Conservation (phyloP, 257 asterid species). For the Eucommia ulmoides region DNA sequence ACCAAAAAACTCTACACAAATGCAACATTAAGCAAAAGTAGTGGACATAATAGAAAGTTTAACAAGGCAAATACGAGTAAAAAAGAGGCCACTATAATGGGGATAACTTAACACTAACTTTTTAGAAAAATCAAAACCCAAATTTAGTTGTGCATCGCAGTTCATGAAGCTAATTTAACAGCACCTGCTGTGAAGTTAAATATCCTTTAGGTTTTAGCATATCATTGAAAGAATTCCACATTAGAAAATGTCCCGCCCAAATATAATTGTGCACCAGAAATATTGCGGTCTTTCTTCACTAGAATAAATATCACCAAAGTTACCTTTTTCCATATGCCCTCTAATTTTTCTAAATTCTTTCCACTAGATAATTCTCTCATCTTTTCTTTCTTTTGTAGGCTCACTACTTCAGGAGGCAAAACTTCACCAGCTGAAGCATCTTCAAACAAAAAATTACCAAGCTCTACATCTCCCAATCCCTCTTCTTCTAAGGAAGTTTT, state of each 20-base stretch:
- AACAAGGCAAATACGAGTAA: neutral
- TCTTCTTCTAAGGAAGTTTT: conserved; percentile 33
- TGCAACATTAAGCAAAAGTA: conserved; percentile 3
- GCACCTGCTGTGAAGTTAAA: too few relatives aligned
- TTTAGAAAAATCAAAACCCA: too few relatives aligned
- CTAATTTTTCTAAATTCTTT: conserved; percentile 65
- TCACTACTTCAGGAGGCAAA: conserved; percentile 40
- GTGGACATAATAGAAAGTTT: neutral
- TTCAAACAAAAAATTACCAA: conserved; percentile 66
- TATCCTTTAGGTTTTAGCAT: too few relatives aligned
- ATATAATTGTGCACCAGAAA: conserved; percentile 7
- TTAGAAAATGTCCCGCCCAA: too few relatives aligned
- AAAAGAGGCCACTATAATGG: neutral
- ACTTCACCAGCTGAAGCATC: conserved; percentile 32
- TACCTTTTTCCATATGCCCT: conserved; percentile 98
- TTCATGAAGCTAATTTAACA: too few relatives aligned
- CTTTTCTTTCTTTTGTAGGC: conserved; percentile 60
- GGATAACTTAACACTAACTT: neutral
- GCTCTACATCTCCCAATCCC: conserved; percentile 62
- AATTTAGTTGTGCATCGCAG: too few relatives aligned
- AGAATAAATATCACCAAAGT: conserved; percentile 6
- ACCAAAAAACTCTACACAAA: conserved; percentile 7
- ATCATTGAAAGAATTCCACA: too few relatives aligned
- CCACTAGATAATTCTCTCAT: conserved; percentile 55
- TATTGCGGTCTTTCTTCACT: conserved; percentile 7